Evolutionary conservation across 31 red algal genomes (phyloP), one percentile per base, ranked within the genome.

Genomic region (Asparagopsis taxiformis): DNA sequence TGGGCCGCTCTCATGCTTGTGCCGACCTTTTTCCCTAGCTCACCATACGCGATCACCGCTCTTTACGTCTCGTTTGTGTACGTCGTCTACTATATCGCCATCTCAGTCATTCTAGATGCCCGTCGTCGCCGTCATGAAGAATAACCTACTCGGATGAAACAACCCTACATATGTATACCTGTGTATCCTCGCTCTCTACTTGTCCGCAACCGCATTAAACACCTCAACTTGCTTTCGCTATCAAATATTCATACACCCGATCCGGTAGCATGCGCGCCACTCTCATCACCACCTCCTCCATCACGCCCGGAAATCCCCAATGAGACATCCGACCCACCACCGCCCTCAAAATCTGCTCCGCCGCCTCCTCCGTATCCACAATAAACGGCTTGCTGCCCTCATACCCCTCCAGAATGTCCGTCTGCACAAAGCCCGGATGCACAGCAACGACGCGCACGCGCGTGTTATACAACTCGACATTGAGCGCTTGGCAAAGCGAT

Each of bases 371-470:
- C 25, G 54, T 48, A 21, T 41, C 64, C 25, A 87, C 29, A 19
- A 84, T 70, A 46, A 93, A 74, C 32, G 62, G 51, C 51, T 87
- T 85, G 16, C 60, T 72, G 49, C 88, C 59, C 21, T 87, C 65
- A 52, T 81, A 54, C 25, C 36, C 36, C 44, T 54, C 4, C 46
- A 93, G 80, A 41, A 82, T 82, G 34, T 57, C 36, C 23, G 89
- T 93, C 33, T 68, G 44, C 11, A 93, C 75, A 80, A 93, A 93
- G 31, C 89, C 89, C 23, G 89, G 89, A 71, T 77, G 55, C 17
- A 89, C 79, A 41, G 66, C 71, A 1, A 83, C 55, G 31, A 83
- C 79, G 28, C 41, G 1, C 0, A 83, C 67, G 2, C 54, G 17
- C 2, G 25, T 31, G 26, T 22, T 25, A 26, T 64, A 57, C 17